A percentile compares a stretch with the other conserved stretches of the same genome.
Evolutionary conservation across 352 stramenopile species (phyloP).

Genomic region (Blastocystis sp.): DNA sequence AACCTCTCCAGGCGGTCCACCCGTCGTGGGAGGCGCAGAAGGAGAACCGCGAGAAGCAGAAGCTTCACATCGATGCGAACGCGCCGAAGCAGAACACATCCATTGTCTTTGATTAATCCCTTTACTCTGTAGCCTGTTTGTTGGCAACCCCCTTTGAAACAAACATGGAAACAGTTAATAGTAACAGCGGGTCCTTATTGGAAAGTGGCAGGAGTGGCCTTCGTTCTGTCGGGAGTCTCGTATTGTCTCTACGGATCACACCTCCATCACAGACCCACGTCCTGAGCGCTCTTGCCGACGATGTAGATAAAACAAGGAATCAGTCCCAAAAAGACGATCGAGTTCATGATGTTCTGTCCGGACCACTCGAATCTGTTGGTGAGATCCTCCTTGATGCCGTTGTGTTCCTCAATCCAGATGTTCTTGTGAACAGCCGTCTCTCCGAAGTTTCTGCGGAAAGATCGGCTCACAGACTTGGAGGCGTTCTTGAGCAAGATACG

Average conservation of each 20-base stretch:
- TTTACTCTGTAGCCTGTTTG: not conserved
- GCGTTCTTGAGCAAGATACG: slow-evolving; percentile 61
- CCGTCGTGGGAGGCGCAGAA: slow-evolving; percentile 61
- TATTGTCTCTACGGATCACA: slow-evolving; percentile 44
- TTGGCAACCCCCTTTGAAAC: not conserved
- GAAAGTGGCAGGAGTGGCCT: slow-evolving; percentile 64
- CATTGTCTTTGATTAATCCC: slow-evolving; percentile 50
- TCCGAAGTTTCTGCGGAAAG: slow-evolving; percentile 46
- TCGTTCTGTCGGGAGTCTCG: slow-evolving; percentile 66
- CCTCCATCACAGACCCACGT: not conserved
- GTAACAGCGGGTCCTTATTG: slow-evolving; percentile 30
- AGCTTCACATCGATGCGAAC: slow-evolving; percentile 35
- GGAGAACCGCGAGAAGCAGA: slow-evolving; percentile 45
- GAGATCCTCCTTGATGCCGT: slow-evolving; percentile 70
- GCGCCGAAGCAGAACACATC: slow-evolving; percentile 35
- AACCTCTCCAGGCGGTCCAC: not conserved
- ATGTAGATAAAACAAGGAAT: slow-evolving; percentile 63
- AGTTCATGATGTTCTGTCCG: slow-evolving; percentile 61
- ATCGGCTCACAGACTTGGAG: slow-evolving; percentile 17
- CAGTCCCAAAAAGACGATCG: slow-evolving; percentile 54
- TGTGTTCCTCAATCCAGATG: slow-evolving; percentile 70
- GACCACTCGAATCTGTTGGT: slow-evolving; percentile 63
- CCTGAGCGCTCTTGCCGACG: slow-evolving; percentile 42
- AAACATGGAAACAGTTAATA: slow-evolving; percentile 15
- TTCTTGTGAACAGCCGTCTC: slow-evolving; percentile 69